These are phyloP conservation scores for Aspergillus carbonarius DNA, from an alignment of 2,329 filamentous ascomycete species.

Conservation along the genomic window DNA sequence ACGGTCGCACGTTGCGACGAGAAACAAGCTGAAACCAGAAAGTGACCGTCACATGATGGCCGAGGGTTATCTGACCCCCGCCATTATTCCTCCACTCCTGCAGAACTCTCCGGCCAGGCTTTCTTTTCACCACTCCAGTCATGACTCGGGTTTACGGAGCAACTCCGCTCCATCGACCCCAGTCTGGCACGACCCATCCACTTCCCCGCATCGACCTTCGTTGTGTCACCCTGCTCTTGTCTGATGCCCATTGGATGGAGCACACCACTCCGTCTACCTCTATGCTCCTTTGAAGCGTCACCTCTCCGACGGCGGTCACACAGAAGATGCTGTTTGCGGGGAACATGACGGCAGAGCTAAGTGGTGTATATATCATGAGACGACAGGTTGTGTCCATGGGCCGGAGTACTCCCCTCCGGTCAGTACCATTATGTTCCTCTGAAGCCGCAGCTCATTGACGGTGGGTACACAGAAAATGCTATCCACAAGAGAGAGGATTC, in stretches of 20 bases:
- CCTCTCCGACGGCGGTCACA: neutral
- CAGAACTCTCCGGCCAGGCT: neutral
- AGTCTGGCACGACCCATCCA: neutral
- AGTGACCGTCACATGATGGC: neutral
- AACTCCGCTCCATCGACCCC: neutral
- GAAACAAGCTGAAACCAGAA: neutral
- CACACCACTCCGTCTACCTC: conserved; percentile 6
- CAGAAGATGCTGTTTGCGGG: neutral
- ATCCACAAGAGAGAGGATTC: neutral
- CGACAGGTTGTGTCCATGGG: no score
- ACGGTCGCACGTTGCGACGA: no score
- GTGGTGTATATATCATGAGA: neutral
- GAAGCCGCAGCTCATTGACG: neutral
- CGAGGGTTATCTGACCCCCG: neutral
- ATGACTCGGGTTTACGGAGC: neutral
- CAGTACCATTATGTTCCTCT: neutral
- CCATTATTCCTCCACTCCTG: neutral
- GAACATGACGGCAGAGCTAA: neutral
- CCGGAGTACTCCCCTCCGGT: conserved; percentile 19
- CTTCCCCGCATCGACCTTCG: conserved; percentile 5
- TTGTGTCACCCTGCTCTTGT: neutral
- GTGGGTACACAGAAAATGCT: neutral
- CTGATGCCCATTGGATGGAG: conserved; percentile 3
- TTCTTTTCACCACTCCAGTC: neutral
- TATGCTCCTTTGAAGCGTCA: neutral